Base-by-base conservation (phyloP, 345 rosid species). In the Aquilaria sinensis region DNA sequence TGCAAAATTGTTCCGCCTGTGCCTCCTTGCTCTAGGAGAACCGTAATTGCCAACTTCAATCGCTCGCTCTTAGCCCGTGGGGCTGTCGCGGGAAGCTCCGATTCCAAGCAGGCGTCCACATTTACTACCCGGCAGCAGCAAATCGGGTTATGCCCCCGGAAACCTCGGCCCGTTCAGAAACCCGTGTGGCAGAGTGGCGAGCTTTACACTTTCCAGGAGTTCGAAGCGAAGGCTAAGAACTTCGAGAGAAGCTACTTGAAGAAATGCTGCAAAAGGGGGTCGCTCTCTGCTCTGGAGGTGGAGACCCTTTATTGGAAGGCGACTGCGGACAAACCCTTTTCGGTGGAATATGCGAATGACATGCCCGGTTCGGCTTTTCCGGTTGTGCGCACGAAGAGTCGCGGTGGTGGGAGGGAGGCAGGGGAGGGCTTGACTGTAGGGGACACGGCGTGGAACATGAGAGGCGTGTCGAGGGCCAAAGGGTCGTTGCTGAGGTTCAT, bases 181-280 rank as follows among this genome's bases (percentile, higher is more conserved):
- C 88, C 97, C 0, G 96, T 94, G 49, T 94, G 99, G 99, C 87
- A 94, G 91, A 94, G 99, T 62, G 99, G 99, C 3, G 95, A 85
- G 69, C 51, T 74, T 77, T 94, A 90, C 74, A 86, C 85, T 34
- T 81, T 85, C 70, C 95, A 82, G 33, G 91, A 94, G 67, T 94
- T 94, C 54, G 99, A 94, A 79, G 74, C 85, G 7, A 94, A 88
- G 67, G 96, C 99, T 11, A 88, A 83, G 75, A 70, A 15, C 66
- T 90, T 90, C 68, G 97, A 94, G 79, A 86, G 58, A 67, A 61
- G 0, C 71, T 88, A 86, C 64, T 69, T 86, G 41, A 90, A 80
- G 81, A 90, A 79, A 70, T 83, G 65, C 53, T 61, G 77, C 16
- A 85, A 77, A 72, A 94, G 80, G 72, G 75, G 75, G 11, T 49